phyloP scores from a whole-genome alignment of 208 protist species.

The Vickermania spadyakhi region DNA sequence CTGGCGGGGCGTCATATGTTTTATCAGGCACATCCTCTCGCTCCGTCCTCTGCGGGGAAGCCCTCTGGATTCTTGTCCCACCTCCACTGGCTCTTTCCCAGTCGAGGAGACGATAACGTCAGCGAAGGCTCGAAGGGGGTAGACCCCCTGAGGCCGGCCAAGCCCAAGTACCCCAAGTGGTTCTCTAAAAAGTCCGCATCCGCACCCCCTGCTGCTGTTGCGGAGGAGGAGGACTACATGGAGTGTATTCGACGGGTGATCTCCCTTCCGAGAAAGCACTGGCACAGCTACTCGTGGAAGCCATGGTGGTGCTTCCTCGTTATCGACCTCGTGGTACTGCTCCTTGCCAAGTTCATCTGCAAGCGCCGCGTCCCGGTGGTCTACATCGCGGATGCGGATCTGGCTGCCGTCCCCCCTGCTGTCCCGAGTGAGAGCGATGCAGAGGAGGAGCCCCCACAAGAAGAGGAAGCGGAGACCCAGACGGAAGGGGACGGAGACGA shows the following conservation, averaged over 20 bases:
- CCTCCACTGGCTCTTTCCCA: slow-evolving; percentile 25
- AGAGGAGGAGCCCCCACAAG: not conserved
- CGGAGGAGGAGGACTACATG: not conserved
- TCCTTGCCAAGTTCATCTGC: not conserved
- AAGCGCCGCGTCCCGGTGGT: not conserved
- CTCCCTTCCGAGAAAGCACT: not conserved
- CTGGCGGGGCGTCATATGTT: slow-evolving; percentile 34
- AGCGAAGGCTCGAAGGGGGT: slow-evolving; percentile 8
- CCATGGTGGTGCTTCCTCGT: not conserved
- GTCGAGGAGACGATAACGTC: no score
- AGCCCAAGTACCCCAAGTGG: no score
- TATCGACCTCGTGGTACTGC: not conserved
- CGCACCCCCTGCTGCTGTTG: not conserved
- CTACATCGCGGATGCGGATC: not conserved
- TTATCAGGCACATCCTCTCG: not conserved
- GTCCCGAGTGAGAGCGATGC: not conserved
- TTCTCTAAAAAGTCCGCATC: no score
- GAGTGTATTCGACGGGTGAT: not conserved
- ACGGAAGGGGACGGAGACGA: not conserved
- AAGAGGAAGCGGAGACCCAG: not conserved
- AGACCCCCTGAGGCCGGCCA: not conserved
- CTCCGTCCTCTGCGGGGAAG: slow-evolving; percentile 10
- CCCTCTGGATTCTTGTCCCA: slow-evolving; percentile 19
- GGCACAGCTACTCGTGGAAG: not conserved
- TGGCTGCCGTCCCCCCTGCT: not conserved